Evolutionary conservation across 2,329 filamentous ascomycete genomes (phyloP), one percentile per base, ranked within the genome.

Genomic region (Fusarium sp.): DNA sequence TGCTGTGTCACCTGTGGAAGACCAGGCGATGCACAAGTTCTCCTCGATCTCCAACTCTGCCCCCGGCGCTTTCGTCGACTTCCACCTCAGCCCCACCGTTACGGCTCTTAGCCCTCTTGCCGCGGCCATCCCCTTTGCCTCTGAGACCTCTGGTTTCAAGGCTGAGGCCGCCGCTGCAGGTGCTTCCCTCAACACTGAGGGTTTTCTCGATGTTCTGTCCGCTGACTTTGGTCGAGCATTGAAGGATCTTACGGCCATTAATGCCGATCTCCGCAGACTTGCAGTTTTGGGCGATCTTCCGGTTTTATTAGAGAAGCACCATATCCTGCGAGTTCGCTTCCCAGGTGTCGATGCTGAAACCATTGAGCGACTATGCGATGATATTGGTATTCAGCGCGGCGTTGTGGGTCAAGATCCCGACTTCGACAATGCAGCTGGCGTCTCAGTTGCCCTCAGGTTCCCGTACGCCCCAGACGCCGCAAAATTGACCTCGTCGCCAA

Each of bases 191-290:
- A 92, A 95, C 83, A 90, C 91, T 36, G 90, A 94, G 45, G 93
- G 93, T 44, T 91, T 98, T 73, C 86, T 98, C 71, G 92, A 97
- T 71, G 85, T 94, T 31, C 88, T 99, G 10, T 93, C 93, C 21
- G 88, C 91, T 44, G 96, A 99, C 81, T 98, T 99, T 78, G 91
- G 92, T 3, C 91, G 94, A 53, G 91, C 94, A 2, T 81, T 98
- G 63, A 93, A 95, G 79, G 94, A 98, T 70, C 85, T 98, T 19
- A 89, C 92, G 4, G 88, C 89, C 7, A 87, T 95, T 2, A 87
- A 96, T 74, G 91, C 91, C 51, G 96, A 99, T 74, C 84, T 99
- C 8, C 92, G 93, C 74, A 88, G 89, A 36, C 84, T 99, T 2
- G 88, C 94, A 1, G 82, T 85, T 1, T 80, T 98, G 2, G 96